Conservation (phyloP, 345 rosid genomes). For the Bruguiera parviflora region DNA sequence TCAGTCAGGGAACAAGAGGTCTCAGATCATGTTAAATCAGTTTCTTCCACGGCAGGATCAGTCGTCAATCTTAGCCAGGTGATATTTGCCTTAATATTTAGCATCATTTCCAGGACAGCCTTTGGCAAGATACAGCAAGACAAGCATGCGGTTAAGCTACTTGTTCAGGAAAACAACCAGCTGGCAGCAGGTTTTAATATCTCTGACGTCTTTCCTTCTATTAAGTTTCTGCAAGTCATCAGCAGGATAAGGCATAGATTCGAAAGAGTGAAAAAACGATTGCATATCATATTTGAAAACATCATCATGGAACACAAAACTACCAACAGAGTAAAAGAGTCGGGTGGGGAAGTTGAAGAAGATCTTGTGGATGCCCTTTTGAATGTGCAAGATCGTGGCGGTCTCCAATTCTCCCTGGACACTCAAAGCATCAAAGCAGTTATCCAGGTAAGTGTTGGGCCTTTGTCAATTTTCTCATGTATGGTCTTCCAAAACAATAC, state of each 20-base stretch:
- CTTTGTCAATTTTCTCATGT: too few relatives aligned
- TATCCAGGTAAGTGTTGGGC: background rate
- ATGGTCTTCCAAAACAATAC: too few relatives aligned
- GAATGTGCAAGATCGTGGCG: background rate
- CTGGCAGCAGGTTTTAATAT: background rate
- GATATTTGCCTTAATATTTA: background rate
- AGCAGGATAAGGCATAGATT: background rate
- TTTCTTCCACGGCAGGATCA: background rate
- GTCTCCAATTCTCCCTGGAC: background rate
- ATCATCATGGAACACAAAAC: background rate
- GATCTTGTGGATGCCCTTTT: background rate
- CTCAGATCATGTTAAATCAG: background rate
- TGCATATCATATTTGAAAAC: background rate
- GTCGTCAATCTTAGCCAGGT: background rate
- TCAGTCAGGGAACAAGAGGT: conserved; percentile 4
- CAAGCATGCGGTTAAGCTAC: background rate
- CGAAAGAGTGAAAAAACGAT: background rate
- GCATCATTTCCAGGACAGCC: background rate
- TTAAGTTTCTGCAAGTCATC: background rate
- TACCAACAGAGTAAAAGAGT: background rate
- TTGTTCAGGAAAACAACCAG: background rate
- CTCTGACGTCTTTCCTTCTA: background rate
- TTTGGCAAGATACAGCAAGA: background rate
- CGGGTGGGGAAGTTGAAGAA: background rate
- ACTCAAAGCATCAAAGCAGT: background rate